A percentile compares a stretch with the other conserved stretches of the same genome.
Evolutionary conservation across 78 protist genomes (phyloP).

Genomic region (Dictyostelium capitatum): DNA sequence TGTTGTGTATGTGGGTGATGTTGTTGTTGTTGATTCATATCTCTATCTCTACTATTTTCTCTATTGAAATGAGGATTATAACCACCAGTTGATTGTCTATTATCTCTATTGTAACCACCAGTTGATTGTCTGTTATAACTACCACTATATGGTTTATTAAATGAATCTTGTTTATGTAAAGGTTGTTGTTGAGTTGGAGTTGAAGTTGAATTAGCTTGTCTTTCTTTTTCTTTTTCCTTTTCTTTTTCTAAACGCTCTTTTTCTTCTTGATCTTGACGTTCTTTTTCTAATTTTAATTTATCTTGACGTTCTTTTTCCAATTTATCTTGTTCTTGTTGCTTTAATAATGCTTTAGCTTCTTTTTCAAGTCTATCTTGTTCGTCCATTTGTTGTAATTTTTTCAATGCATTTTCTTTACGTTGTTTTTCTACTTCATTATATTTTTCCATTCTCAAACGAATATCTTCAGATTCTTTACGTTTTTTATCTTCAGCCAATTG

Average conservation of each 20-base stretch:
- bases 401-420: conserved; percentile 22
- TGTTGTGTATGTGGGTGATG: not conserved
- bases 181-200: not conserved
- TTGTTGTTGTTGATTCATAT: not conserved
- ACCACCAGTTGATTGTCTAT: not conserved
- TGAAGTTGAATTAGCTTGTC: not conserved
- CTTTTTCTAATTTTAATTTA: not conserved
- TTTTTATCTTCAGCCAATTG: conserved; percentile 11
- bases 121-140: not conserved
- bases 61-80: conserved; percentile 1
- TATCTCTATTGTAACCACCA: not conserved
- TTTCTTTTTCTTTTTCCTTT: conserved; percentile 1
- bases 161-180: not conserved
- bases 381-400: conserved; percentile 26
- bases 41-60: not conserved
- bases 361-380: not conserved
- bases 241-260: not conserved
- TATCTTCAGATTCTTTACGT: not conserved
- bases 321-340: not conserved
- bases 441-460: not conserved
- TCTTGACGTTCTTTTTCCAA: conserved; percentile 18
- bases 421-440: not conserved
- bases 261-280: not conserved
- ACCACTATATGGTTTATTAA: not conserved
- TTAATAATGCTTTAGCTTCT: conserved; percentile 8